phyloP scores from a whole-genome alignment of 305 asterid species.

The Andrographis paniculata region DNA sequence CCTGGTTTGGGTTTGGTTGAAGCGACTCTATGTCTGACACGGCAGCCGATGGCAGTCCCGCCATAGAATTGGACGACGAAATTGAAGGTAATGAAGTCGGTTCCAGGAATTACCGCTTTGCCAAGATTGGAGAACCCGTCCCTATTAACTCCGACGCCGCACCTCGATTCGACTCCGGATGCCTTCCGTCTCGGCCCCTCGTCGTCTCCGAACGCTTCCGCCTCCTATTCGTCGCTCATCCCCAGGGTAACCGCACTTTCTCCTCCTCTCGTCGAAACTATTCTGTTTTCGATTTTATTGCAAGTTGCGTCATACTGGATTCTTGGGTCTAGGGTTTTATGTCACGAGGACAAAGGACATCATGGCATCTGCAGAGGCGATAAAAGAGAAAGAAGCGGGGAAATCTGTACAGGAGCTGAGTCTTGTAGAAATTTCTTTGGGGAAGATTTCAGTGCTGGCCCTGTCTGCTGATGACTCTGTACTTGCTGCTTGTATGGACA shows the following conservation, averaged over 20 bases:
- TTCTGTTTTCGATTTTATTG: not conserved
- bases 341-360: conserved; percentile 78
- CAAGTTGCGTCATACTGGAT: not conserved
- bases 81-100: conserved; percentile 50
- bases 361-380: conserved; percentile 50
- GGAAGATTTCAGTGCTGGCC: conserved; percentile 53
- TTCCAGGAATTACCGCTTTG: conserved; percentile 55
- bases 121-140: conserved; percentile 49
- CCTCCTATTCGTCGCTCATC: conserved; percentile 67
- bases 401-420: conserved; percentile 50
- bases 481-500: conserved; percentile 60
- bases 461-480: conserved; percentile 61
- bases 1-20: too few species aligned
- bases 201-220: conserved; percentile 69
- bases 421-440: conserved; percentile 49
- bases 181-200: conserved; percentile 61
- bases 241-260: conserved; percentile 35
- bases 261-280: not conserved
- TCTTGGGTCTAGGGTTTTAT: conserved; percentile 63
- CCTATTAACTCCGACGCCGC: conserved; percentile 29
- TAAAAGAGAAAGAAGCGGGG: conserved; percentile 43
- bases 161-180: conserved; percentile 38
- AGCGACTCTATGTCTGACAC: too few species aligned
- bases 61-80: conserved; percentile 47
- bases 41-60: too few species aligned